A percentile compares a stretch with the other conserved stretches of the same genome.
phyloP scores from a whole-genome alignment of 2,329 filamentous ascomycete genomes.

The Amylocarpus encephaloides region DNA sequence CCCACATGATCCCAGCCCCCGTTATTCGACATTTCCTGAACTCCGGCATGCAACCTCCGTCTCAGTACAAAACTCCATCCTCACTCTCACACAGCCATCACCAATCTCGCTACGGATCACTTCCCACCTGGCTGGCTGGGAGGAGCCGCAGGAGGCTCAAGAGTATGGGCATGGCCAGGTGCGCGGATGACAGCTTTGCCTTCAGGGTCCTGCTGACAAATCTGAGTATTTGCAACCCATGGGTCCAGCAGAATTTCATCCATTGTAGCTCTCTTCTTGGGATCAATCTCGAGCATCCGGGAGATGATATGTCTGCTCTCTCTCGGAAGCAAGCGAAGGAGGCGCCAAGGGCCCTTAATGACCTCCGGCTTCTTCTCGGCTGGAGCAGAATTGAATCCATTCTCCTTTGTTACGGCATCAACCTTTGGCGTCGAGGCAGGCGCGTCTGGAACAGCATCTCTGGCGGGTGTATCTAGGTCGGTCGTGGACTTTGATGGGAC shows the following conservation, averaged over 20 bases:
- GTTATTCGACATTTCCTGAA: conserved; percentile 8
- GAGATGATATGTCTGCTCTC: conserved; percentile 87
- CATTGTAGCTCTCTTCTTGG: conserved; percentile 75
- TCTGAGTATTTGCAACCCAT: conserved; percentile 80
- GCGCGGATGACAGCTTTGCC: conserved; percentile 63
- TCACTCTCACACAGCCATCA: conserved; percentile 8
- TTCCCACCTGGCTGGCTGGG: conserved; percentile 24
- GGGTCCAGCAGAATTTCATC: conserved; percentile 79
- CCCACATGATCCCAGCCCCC: not conserved
- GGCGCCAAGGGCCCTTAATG: conserved; percentile 87
- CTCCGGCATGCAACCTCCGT: conserved; percentile 2
- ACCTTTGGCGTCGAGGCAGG: conserved; percentile 12
- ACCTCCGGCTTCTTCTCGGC: conserved; percentile 56
- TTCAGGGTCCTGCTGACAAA: conserved; percentile 77
- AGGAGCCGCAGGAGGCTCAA: conserved; percentile 62
- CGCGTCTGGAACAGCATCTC: conserved; percentile 17
- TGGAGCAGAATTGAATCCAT: conserved; percentile 2
- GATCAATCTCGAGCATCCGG: conserved; percentile 86
- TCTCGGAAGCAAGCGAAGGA: conserved; percentile 78
- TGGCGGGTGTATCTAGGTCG: conserved; percentile 18
- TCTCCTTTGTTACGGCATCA: not conserved
- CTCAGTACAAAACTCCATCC: conserved; percentile 4
- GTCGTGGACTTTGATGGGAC: conserved; percentile 24
- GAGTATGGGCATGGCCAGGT: conserved; percentile 73
- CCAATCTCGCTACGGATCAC: not conserved